Percentiles rank a stretch among this genome's conserved stretches.
phyloP scores from a whole-genome alignment of 1,284 basidiomycete species.

The Papiliotrema fonsecae region DNA sequence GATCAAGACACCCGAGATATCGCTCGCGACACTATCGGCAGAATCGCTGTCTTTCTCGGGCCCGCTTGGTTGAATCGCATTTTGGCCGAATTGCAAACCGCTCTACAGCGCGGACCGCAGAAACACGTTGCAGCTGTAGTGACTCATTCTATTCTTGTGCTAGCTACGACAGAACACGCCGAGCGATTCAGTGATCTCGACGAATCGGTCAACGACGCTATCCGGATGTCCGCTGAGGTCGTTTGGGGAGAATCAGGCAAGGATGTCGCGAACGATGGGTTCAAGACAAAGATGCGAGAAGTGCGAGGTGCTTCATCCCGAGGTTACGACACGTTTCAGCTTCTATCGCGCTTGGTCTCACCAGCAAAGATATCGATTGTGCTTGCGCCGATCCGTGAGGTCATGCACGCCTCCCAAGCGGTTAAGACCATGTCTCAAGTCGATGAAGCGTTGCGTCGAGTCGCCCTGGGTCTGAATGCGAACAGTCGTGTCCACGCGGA shows the following conservation, averaged over 20 bases:
- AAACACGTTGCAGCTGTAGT: conserved; percentile 87
- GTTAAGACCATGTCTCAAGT: conserved; percentile 77
- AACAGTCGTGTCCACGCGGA: conserved; percentile 68
- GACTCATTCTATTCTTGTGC: conserved; percentile 73
- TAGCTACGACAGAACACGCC: conserved; percentile 59
- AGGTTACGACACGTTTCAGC: conserved; percentile 76
- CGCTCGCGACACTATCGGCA: conserved; percentile 75
- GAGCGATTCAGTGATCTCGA: conserved; percentile 67
- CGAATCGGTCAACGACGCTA: conserved; percentile 68
- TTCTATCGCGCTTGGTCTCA: conserved; percentile 71
- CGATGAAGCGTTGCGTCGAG: conserved; percentile 80
- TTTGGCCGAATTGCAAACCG: conserved; percentile 73
- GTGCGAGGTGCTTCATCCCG: conserved; percentile 72
- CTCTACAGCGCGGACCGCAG: conserved; percentile 86
- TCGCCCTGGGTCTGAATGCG: conserved; percentile 77
- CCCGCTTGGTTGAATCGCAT: conserved; percentile 67
- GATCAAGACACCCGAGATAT: conserved; percentile 92
- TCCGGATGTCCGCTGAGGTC: conserved; percentile 82
- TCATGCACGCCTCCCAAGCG: conserved; percentile 81
- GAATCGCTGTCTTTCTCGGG: conserved; percentile 72
- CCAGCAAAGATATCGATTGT: conserved; percentile 71
- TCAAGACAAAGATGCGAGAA: conserved; percentile 91
- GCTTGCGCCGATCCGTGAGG: conserved; percentile 72
- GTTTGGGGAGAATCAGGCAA: conserved; percentile 91
- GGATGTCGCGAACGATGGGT: conserved; percentile 82